Evolutionary conservation across 805 yeast species (phyloP), one percentile per base, ranked within the genome.

Genomic region (Tetrapisispora iriomotensis): DNA sequence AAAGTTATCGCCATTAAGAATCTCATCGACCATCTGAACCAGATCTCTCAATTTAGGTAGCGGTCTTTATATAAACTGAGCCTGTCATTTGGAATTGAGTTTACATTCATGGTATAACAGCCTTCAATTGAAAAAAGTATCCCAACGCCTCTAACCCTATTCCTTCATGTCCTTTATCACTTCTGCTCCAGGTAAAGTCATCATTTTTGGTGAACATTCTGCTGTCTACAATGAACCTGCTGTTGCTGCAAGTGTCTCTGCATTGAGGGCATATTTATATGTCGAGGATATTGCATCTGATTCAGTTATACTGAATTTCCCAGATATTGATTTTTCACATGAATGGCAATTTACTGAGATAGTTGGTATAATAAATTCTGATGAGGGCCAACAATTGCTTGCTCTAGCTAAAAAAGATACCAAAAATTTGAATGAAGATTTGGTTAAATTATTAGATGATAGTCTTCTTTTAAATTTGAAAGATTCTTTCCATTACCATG

Each of bases 131-230:
- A n/a, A n/a, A n/a, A n/a, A n/a, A n/a, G n/a, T n/a, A n/a, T n/a
- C n/a, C n/a, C n/a, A n/a, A n/a, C n/a, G n/a, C n/a, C n/a, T n/a
- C n/a, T n/a, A n/a, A n/a, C n/a, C n/a, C n/a, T n/a, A n/a, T n/a
- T n/a, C 10, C 9, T 23, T 8, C 3, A 38, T 38, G 36, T 32
- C 40, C 8, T 38, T 38, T 13, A 28, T 38, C 22, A 84, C 86
- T 2, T 83, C 95, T 39, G 92, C 98, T 1, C 98, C 98, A 0
- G 98, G 98, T 4, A 92, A 92, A 55, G 95, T 87, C 33, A 92
- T 92, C 50, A 70, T 92, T 26, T 92, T 88, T 59, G 98, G 98
- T 18, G 98, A 92, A 56, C 98, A 92, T 55, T 83, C 96, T 7
- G 97, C 94, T 2, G 98, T 92, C 0, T 84, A 83, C 57, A 79